phyloP scores from a whole-genome alignment of 164 flowering plant species.

The Vitis rupestris region DNA sequence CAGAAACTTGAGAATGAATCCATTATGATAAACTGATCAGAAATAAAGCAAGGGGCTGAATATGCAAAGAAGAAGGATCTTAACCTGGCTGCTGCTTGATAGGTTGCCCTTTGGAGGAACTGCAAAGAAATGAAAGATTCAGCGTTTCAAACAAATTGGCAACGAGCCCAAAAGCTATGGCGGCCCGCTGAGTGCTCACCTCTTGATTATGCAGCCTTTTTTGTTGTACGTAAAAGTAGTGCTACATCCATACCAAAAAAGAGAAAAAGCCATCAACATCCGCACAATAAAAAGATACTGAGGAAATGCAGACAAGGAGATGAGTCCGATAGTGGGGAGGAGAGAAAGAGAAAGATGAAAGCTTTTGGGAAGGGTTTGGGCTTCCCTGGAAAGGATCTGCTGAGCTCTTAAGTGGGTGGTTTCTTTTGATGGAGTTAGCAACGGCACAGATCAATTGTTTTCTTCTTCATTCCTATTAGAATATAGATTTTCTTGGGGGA shows the following conservation, averaged over 20 bases:
- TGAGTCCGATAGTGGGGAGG: no score
- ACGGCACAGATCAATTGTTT: no score
- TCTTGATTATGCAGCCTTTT: constrained; percentile 41
- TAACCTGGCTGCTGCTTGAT: constrained; percentile 23
- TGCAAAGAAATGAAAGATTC: constrained; percentile 5
- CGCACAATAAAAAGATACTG: no score
- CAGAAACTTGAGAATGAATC: neutral
- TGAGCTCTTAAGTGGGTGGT: no score
- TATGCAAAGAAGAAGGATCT: neutral
- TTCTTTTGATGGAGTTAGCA: no score
- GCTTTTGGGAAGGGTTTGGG: no score
- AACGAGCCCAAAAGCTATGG: neutral
- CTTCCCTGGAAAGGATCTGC: no score
- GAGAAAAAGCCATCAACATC: neutral
- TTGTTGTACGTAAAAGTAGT: neutral
- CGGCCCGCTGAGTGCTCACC: constrained; percentile 19
- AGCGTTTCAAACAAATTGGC: neutral
- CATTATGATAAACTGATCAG: neutral
- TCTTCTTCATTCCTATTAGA: no score
- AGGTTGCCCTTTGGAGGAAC: constrained; percentile 31
- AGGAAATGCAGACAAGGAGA: no score
- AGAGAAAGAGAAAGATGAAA: no score
- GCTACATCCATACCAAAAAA: neutral
- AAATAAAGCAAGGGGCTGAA: neutral
- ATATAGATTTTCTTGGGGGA: no score